Base-by-base conservation (phyloP, 805 yeast species). In the Grigorovia jiainica region DNA sequence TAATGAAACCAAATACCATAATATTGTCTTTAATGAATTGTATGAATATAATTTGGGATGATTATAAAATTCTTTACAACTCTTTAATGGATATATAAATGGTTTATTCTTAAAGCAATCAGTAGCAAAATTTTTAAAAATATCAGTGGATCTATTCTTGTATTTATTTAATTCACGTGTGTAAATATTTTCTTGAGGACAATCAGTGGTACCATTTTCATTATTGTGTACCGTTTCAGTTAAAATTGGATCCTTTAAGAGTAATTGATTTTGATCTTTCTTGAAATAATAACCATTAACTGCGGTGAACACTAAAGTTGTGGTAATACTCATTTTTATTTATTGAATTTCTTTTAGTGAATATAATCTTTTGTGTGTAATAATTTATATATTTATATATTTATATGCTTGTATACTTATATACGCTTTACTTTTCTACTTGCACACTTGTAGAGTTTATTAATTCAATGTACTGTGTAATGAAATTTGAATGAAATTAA, bases 291-390 rank as follows among this genome's bases (percentile, higher is more conserved):
- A 34, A 9, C 55, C 63, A 13, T 63, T 63, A 21, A 58, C 37
- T 9, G 55, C 63, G 11, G 63, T 50, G 18, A 58, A 39, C 7
- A 51, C 32, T 33, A 59, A 46, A n/a, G 61, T 49, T 16, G 56
- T 58, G n/a, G 52, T 50, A 27, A 60, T 51, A 49, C 63, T 57
- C 65, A 60, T 60, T n/a, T 15, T 15, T 4, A n/a, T n/a, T 15
- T 15, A n/a, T n/a, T n/a, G n/a, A n/a, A n/a, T n/a, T n/a, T n/a
- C n/a, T n/a, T n/a, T n/a, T n/a, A n/a, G n/a, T n/a, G n/a, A n/a
- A n/a, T n/a, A n/a, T n/a, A n/a, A n/a, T n/a, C n/a, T n/a, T n/a
- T n/a, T n/a, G n/a, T n/a, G n/a, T n/a, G n/a, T n/a, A n/a, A n/a
- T n/a, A n/a, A n/a, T n/a, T n/a, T n/a, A n/a, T n/a, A n/a, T n/a